phyloP scores from a whole-genome alignment of 1,284 basidiomycete genomes.

The Cystobasidium sp. region DNA sequence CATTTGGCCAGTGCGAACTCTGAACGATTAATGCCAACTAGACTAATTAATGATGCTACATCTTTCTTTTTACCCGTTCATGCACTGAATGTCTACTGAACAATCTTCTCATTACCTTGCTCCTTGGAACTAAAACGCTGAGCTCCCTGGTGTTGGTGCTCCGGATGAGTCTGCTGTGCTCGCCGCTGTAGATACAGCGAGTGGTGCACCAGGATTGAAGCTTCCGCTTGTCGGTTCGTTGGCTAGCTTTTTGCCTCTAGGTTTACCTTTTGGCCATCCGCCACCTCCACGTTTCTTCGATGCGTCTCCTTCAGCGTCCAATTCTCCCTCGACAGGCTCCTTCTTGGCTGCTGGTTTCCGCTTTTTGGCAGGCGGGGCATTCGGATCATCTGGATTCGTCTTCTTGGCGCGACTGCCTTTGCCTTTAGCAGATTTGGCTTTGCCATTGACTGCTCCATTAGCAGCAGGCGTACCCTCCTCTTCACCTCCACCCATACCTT shows the following conservation, averaged over 20 bases:
- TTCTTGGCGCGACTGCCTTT: slow-evolving; percentile 36
- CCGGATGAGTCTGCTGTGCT: slow-evolving; percentile 29
- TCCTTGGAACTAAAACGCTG: not conserved
- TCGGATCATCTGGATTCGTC: slow-evolving; percentile 31
- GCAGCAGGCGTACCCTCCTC: slow-evolving; percentile 14
- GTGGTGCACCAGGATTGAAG: slow-evolving; percentile 16
- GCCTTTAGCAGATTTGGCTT: slow-evolving; percentile 36
- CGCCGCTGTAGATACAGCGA: slow-evolving; percentile 4
- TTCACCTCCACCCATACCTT: slow-evolving; percentile 35
- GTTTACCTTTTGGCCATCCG: slow-evolving; percentile 31
- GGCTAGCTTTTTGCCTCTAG: slow-evolving; percentile 31
- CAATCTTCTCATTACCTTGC: not conserved
- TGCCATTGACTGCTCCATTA: slow-evolving; percentile 4
- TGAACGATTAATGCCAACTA: not conserved
- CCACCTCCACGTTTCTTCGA: slow-evolving; percentile 10
- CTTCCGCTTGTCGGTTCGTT: slow-evolving; percentile 10
- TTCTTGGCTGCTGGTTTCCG: slow-evolving; percentile 15
- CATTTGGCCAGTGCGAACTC: too few species aligned
- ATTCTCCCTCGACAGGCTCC: slow-evolving; percentile 7
- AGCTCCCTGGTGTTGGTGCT: slow-evolving; percentile 1
- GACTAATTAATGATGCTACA: slow-evolving; percentile 9
- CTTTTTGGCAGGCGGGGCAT: slow-evolving; percentile 37
- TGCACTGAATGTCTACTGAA: not conserved
- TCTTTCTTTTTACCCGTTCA: not conserved
- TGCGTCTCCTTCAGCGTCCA: slow-evolving; percentile 15